phyloP scores from a whole-genome alignment of 805 yeast genomes.

The Monosporozyma unispora region DNA sequence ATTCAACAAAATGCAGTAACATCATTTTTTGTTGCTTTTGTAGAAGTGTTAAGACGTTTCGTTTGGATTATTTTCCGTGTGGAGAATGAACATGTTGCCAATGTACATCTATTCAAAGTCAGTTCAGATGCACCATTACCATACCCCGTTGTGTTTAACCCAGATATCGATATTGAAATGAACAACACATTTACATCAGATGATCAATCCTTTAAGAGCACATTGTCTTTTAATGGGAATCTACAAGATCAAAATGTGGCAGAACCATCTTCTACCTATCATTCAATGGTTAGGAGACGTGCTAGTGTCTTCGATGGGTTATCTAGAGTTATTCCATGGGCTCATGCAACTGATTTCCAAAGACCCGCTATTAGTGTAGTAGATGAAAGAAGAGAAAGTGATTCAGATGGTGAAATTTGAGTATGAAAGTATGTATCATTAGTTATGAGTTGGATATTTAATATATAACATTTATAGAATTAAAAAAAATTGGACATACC shows the following conservation, averaged over 20 bases:
- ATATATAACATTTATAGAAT: not conserved
- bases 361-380: constrained; percentile 32
- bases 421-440: not conserved
- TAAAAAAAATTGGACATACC: not conserved
- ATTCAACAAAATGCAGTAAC: constrained; percentile 84
- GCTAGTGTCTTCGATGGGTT: constrained; percentile 20
- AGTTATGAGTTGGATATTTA: not conserved
- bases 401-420: constrained; percentile 8
- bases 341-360: constrained; percentile 82
- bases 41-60: constrained; percentile 75
- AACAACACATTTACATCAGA: not conserved
- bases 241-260: constrained; percentile 1
- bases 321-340: constrained; percentile 49
- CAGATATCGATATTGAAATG: constrained; percentile 1
- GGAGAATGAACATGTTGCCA: constrained; percentile 93
- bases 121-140: constrained; percentile 84
- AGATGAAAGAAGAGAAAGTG: constrained; percentile 10
- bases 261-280: constrained; percentile 19
- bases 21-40: constrained; percentile 72
- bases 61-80: constrained; percentile 88
- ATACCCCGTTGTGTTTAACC: constrained; percentile 34
- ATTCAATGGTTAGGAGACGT: constrained; percentile 18
- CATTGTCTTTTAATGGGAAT: not conserved
- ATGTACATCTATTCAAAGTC: constrained; percentile 77
- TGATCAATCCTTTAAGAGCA: not conserved